Evolutionary conservation across 495 filamentous ascomycete species (phyloP).

Genomic region (Aspergillus saccharolyticus): DNA sequence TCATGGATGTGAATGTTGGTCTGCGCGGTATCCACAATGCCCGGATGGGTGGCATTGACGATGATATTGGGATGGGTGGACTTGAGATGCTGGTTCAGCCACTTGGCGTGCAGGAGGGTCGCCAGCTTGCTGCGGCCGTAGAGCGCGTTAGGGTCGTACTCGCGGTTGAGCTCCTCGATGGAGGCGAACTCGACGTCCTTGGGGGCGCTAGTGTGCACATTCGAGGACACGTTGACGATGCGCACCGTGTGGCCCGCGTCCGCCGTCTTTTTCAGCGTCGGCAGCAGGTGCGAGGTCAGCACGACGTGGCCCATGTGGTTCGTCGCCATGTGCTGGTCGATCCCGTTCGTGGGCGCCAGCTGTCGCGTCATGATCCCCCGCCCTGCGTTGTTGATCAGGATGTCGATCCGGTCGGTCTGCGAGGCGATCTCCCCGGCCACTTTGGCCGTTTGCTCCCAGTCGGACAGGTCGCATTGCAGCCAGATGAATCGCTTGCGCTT

Average conservation of each 20-base stretch:
- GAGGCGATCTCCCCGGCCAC: not conserved
- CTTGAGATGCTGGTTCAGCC: not conserved
- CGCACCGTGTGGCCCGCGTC: not conserved
- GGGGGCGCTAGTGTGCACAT: not conserved
- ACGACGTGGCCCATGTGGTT: constrained; percentile 3
- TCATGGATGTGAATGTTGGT: not conserved
- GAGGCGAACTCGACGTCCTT: not conserved
- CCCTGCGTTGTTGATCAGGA: not conserved
- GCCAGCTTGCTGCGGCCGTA: constrained; percentile 2
- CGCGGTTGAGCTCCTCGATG: constrained; percentile 1
- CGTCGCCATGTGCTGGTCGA: constrained; percentile 1
- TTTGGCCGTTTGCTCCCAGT: not conserved
- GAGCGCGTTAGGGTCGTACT: not conserved
- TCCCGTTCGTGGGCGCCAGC: constrained; percentile 1
- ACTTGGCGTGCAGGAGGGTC: not conserved
- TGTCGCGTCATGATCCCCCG: not conserved
- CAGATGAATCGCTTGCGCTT: not conserved
- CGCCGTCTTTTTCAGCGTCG: not conserved
- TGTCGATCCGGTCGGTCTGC: constrained; percentile 2
- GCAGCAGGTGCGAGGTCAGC: constrained; percentile 1
- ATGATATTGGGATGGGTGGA: constrained; percentile 1
- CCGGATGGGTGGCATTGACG: not conserved
- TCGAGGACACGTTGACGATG: not conserved
- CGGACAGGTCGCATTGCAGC: constrained; percentile 3
- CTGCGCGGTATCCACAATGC: not conserved